These are phyloP conservation scores for Hortiboletus flavorubellus DNA, from an alignment of 768 basidiomycete genomes.

Conservation along the genomic window DNA sequence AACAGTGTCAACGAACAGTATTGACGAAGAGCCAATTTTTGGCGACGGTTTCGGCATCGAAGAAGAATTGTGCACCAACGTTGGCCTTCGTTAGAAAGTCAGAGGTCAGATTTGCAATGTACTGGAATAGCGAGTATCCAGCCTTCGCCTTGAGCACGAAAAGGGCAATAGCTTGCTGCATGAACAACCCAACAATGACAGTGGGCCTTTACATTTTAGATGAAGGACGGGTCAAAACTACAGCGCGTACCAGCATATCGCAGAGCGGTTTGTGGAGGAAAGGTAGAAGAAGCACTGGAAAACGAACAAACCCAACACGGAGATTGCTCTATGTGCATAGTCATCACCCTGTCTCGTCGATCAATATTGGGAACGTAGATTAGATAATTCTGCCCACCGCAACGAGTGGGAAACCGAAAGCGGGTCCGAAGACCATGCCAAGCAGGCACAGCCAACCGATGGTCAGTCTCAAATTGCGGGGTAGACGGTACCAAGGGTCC, in stretches of 20 bases:
- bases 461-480: constrained; percentile 50
- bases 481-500: constrained; percentile 63
- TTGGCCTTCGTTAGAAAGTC: constrained; percentile 72
- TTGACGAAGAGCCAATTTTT: constrained; percentile 88
- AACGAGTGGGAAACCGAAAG: constrained; percentile 72
- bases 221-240: not conserved
- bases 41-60: constrained; percentile 56
- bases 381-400: constrained; percentile 37
- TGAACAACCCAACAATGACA: constrained; percentile 81
- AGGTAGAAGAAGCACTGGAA: constrained; percentile 78
- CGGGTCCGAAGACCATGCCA: constrained; percentile 79
- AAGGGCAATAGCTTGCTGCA: constrained; percentile 83
- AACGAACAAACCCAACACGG: constrained; percentile 71
- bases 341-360: constrained; percentile 43
- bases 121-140: constrained; percentile 80
- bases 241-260: constrained; percentile 64
- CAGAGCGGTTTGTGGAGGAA: constrained; percentile 57
- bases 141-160: constrained; percentile 85
- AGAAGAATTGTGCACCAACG: constrained; percentile 80
- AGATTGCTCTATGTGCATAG: constrained; percentile 79
- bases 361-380: constrained; percentile 12
- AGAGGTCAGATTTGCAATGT: constrained; percentile 75
- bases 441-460: constrained; percentile 78
- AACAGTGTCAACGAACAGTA: constrained; percentile 43
- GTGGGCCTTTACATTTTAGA: constrained; percentile 55